A percentile compares a stretch with the other conserved stretches of the same genome.
phyloP scores from a whole-genome alignment of 345 rosid species.

The Populus simonii region DNA sequence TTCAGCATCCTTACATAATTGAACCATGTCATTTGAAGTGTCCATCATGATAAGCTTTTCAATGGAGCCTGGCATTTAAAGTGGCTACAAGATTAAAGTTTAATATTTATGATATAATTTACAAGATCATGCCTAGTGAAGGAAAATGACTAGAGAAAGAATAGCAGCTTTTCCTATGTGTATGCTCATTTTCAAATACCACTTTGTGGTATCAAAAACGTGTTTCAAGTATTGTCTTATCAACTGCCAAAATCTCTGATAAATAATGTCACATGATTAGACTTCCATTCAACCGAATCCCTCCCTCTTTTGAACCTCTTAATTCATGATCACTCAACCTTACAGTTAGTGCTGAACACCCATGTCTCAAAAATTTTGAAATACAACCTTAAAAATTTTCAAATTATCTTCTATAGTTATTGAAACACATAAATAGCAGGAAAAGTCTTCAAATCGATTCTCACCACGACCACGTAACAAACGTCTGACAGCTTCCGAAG shows the following conservation, averaged over 20 bases:
- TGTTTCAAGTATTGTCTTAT: neutral
- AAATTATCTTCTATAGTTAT: neutral
- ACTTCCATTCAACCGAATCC: no score
- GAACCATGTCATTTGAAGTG: slow-evolving; percentile 78
- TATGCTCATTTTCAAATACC: neutral
- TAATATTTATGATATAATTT: neutral
- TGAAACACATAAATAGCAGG: neutral
- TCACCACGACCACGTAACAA: slow-evolving; percentile 68
- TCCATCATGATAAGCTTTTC: slow-evolving; percentile 93
- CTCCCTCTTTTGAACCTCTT: no score
- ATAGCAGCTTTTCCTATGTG: neutral
- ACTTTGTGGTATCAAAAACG: neutral
- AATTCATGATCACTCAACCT: no score
- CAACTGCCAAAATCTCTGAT: neutral
- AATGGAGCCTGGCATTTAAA: slow-evolving; percentile 57
- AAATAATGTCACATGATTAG: no score
- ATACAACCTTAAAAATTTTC: no score
- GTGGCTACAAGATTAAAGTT: neutral
- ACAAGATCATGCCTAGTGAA: no score
- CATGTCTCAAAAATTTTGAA: neutral
- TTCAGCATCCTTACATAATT: slow-evolving; percentile 52
- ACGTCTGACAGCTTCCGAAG: slow-evolving; percentile 60
- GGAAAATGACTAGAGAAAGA: no score
- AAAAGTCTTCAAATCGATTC: slow-evolving; percentile 18
- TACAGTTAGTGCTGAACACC: no score